A percentile compares a stretch with the other conserved stretches of the same genome.
Evolutionary conservation across 495 filamentous ascomycete genomes (phyloP).

Genomic region (Cercophora sp.): DNA sequence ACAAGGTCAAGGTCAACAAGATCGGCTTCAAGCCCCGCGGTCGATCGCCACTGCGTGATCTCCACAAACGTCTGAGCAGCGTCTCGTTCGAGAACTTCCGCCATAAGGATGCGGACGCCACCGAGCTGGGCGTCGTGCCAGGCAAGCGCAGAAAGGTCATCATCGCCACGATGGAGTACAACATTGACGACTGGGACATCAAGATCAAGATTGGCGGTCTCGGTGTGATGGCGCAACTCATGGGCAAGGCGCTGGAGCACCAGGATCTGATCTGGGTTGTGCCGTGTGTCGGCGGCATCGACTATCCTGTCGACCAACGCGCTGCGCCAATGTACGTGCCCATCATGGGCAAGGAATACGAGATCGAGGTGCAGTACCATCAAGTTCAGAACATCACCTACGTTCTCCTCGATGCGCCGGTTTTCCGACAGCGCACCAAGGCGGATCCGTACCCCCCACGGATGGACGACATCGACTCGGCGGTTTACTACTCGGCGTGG

Average conservation of each 20-base stretch:
- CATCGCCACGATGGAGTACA: constrained; percentile 69
- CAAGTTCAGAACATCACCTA: constrained; percentile 65
- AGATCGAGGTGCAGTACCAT: constrained; percentile 65
- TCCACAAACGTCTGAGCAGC: constrained; percentile 22
- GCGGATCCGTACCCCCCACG: constrained; percentile 65
- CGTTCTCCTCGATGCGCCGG: constrained; percentile 64
- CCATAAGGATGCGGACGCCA: constrained; percentile 54
- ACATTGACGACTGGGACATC: constrained; percentile 69
- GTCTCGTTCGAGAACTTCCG: constrained; percentile 20
- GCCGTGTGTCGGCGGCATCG: constrained; percentile 66
- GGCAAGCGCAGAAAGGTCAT: constrained; percentile 46
- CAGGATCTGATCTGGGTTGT: constrained; percentile 72
- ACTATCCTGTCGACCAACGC: constrained; percentile 57
- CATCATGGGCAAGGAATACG: constrained; percentile 61
- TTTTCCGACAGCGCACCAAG: constrained; percentile 66
- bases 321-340: constrained; percentile 63
- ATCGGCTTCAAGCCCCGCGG: constrained; percentile 50
- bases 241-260: constrained; percentile 67
- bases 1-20: constrained; percentile 52
- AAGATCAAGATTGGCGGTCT: constrained; percentile 71
- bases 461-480: constrained; percentile 71
- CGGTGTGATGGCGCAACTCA: constrained; percentile 67
- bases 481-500: constrained; percentile 72
- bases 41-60: constrained; percentile 20
- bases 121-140: constrained; percentile 32